Percentiles rank a stretch among this genome's conserved stretches.
phyloP scores from a whole-genome alignment of 108 stramenopile genomes.

The Skeletonema grethae region DNA sequence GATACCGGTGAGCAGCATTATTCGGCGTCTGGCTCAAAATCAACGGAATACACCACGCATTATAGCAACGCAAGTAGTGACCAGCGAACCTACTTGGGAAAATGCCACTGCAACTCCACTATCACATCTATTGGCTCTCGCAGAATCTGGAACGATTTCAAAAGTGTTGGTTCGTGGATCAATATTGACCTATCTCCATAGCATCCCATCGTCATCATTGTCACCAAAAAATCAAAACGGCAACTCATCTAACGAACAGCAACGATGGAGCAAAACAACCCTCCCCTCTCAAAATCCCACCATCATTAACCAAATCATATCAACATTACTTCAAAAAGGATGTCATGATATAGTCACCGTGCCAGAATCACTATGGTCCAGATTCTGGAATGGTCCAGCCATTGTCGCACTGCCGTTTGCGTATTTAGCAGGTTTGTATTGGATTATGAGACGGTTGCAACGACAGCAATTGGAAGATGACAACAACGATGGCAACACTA shows the following conservation, averaged over 20 bases:
- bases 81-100: neutral
- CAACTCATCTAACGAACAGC: neutral
- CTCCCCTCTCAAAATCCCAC: constrained; percentile 58
- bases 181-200: constrained; percentile 25
- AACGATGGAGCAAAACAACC: constrained; percentile 63
- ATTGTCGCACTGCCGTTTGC: constrained; percentile 77
- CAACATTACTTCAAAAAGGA: constrained; percentile 47
- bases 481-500: neutral
- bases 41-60: too few relatives aligned
- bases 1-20: neutral
- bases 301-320: constrained; percentile 56
- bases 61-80: neutral
- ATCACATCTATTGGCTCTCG: constrained; percentile 31
- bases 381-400: constrained; percentile 57
- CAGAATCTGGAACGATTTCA: constrained; percentile 27
- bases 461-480: constrained; percentile 33
- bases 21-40: neutral
- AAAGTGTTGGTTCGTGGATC: constrained; percentile 42
- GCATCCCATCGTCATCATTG: constrained; percentile 5
- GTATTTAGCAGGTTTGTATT: constrained; percentile 76
- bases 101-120: constrained; percentile 22
- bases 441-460: constrained; percentile 60
- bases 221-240: neutral
- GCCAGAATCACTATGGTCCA: constrained; percentile 54
- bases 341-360: constrained; percentile 66